phyloP scores from a whole-genome alignment of 108 stramenopile genomes.

The Cyclotella baltica region DNA sequence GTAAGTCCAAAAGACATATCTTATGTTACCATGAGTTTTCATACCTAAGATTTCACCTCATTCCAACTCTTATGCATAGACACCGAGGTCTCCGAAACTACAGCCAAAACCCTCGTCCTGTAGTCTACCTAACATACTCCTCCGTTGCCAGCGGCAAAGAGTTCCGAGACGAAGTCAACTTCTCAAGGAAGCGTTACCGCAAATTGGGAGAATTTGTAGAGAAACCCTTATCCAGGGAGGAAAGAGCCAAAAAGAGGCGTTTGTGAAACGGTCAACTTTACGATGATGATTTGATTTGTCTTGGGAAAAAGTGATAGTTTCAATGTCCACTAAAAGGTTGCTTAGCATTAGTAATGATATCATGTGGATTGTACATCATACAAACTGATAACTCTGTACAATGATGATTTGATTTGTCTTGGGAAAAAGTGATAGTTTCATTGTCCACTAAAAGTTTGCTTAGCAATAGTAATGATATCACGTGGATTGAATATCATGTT shows the following conservation, averaged over 20 bases:
- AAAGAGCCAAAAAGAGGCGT: conserved; percentile 64
- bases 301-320: too few relatives aligned
- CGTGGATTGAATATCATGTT: too few relatives aligned
- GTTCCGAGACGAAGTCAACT: conserved; percentile 86
- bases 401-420: background rate
- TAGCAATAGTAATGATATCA: too few relatives aligned
- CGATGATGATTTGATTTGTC: background rate
- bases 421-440: too few relatives aligned
- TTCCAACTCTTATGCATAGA: background rate
- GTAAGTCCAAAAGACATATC: conserved; percentile 16
- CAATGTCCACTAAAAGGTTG: too few relatives aligned
- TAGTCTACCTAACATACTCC: conserved; percentile 89
- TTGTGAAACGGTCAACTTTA: background rate
- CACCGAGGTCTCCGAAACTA: conserved; percentile 84
- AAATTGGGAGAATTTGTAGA: conserved; percentile 81
- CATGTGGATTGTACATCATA: too few relatives aligned
- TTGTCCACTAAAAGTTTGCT: too few relatives aligned
- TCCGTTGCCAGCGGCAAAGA: conserved; percentile 70
- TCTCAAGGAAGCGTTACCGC: conserved; percentile 75
- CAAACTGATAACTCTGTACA: too few relatives aligned
- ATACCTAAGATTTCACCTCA: background rate
- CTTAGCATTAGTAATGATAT: too few relatives aligned
- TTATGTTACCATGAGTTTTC: background rate
- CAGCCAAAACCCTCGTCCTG: conserved; percentile 68
- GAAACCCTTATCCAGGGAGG: conserved; percentile 72